Base-by-base conservation (phyloP, 2,329 filamentous ascomycete species). In the Mycocentrospora acerina region DNA sequence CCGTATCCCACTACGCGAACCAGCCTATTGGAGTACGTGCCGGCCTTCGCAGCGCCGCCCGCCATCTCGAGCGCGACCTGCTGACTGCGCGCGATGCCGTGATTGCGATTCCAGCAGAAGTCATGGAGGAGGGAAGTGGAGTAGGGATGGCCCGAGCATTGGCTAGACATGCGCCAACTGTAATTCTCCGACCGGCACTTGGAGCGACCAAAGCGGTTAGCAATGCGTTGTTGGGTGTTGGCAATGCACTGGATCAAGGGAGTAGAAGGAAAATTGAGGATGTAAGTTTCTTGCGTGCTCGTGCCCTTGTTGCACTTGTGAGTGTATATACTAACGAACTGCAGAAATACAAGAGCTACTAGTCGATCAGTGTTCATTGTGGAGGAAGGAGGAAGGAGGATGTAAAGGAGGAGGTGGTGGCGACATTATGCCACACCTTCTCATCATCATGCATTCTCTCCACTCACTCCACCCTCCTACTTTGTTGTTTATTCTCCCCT, bases 1-100 rank as follows among this genome's bases (percentile, higher is more conserved):
- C 87, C 47, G 88, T 96, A 47, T 94, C 88, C 8, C 79, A 91
- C 2, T 98, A 98, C 60, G 93, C 94, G 0, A 88, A 97, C 55
- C 93, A 97, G 61, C 94, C 94, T 1, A 81, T 93, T 2, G 88
- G 88, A 2, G 86, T 98, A 3, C 77, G 91, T 3, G 88, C 94
- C 55, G 93, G 93, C 3, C 73, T 98, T 12, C 79, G 86, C 3
- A 87, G 87, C 10, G 93, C 90, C 4, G 91, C 90, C 56, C 75
- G 83, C 18, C 88, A 90, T 36, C 76, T 98, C 18, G 83, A 90
- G 44, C 81, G 90, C 24, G 94, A 98, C 65, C 74, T 98, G n/a
- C 77, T 91, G 26, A 75, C 90, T 29, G 88, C 93, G 1, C 78
- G 85, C 40, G 90, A 98, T 68, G 93, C 91, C 8, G 89, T 98